Evolutionary conservation across 306 rosid genomes (phyloP), one percentile per base, ranked within the genome.

Genomic region (Malus fusca): DNA sequence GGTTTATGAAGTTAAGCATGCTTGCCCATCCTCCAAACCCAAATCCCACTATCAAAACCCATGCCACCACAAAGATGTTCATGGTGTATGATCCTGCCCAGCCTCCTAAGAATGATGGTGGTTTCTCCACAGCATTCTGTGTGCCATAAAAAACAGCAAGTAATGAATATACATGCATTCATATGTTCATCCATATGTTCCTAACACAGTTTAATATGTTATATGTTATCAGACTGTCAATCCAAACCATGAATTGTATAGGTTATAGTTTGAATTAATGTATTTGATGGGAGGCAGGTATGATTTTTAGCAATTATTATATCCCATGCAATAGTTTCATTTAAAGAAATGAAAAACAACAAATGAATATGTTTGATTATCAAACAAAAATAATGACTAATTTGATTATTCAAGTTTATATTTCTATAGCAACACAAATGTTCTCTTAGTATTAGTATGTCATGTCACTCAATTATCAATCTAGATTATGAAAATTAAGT

Each of bases 21-120:
- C 98, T 94, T 76, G 98, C 97, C 96, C 97, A 93, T 65, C 98
- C 98, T 83, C 98, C 98, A 73, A 94, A 91, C 28, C 97, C 98
- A 86, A 94, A 94, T 79, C 98, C 98, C 77, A 91, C 91, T 65
- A 94, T 88, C 77, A 87, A 85, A 25, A 94, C 98, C 98, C 98
- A 94, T 1, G 77, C 95, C 73, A 90, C 98, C 75, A 94, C 98
- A 75, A 94, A 94, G 35, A 75, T 84, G 75, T 94, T 94, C 81
- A 91, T 56, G 8, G 86, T 82, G 87, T 87, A 94, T 19, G 74
- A 68, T 70, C 98, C 98, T 68, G 85, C 87, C 97, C 98, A 94
- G 0, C 98, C 96, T 85, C 98, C 98, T 60, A 94, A 22, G 28
- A 78, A 31, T 68, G 93, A 86, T 71, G 98, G 96, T 33, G 96